phyloP scores from a whole-genome alignment of 352 stramenopile species.

The Pythium plurisporium region DNA sequence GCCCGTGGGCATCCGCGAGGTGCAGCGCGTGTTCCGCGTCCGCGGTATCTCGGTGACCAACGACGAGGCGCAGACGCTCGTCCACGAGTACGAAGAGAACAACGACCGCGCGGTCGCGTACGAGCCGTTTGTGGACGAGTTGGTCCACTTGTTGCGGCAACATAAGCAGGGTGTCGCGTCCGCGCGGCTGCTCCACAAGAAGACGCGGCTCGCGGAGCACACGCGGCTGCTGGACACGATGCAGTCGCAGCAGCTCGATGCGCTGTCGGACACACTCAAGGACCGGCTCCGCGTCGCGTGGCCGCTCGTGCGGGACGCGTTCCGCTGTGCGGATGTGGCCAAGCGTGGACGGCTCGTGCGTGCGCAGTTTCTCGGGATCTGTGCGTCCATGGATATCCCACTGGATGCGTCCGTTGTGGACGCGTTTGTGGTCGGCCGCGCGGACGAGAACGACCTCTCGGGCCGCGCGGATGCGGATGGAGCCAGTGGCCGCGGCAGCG shows the following conservation, averaged over 20 bases:
- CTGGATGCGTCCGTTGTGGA: conserved; percentile 32
- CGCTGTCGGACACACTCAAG: conserved; percentile 41
- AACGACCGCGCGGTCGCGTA: conserved; percentile 58
- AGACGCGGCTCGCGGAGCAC: conserved; percentile 48
- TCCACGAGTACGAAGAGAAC: conserved; percentile 77
- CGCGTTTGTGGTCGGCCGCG: conserved; percentile 32
- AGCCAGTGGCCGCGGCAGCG: conserved; percentile 6
- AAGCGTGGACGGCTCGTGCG: conserved; percentile 34
- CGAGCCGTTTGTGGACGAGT: conserved; percentile 54
- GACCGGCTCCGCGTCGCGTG: conserved; percentile 49
- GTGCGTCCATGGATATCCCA: conserved; percentile 30
- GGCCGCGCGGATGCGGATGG: conserved; percentile 1
- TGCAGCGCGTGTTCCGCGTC: conserved; percentile 41
- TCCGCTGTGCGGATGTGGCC: conserved; percentile 33
- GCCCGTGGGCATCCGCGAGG: conserved; percentile 35
- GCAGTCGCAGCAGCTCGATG: conserved; percentile 38
- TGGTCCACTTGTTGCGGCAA: conserved; percentile 45
- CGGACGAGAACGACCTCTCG: background rate
- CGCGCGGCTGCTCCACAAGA: conserved; percentile 47
- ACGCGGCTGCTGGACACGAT: conserved; percentile 41
- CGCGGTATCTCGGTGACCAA: conserved; percentile 46
- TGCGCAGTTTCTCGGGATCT: conserved; percentile 37
- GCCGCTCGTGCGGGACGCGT: conserved; percentile 46
- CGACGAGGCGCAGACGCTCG: conserved; percentile 53
- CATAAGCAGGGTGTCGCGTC: conserved; percentile 31